phyloP scores from a whole-genome alignment of 2,329 filamentous ascomycete species.

The Fusarium solani-melongenae region DNA sequence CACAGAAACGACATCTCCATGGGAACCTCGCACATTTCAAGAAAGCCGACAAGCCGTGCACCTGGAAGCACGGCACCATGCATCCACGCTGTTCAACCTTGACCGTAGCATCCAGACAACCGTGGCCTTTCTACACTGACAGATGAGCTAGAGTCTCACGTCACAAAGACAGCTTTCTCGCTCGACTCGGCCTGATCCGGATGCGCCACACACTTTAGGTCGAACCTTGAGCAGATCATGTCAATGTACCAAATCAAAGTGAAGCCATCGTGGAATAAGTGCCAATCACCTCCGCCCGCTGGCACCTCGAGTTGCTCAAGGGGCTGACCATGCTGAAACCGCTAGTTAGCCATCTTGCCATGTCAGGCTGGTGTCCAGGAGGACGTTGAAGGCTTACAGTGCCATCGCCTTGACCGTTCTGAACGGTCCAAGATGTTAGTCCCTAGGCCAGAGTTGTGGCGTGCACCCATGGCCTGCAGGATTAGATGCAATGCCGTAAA shows the following conservation, averaged over 20 bases:
- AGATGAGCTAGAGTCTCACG: conserved; percentile 11
- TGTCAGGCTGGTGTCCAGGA: conserved; percentile 46
- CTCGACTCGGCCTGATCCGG: conserved; percentile 18
- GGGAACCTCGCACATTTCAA: background rate
- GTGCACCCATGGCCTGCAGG: conserved; percentile 26
- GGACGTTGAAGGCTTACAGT: conserved; percentile 49
- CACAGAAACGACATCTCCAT: conserved; percentile 17
- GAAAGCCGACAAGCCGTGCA: background rate
- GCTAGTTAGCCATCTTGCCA: conserved; percentile 8
- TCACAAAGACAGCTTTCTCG: conserved; percentile 1
- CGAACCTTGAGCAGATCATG: conserved; percentile 14
- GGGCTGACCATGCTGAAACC: conserved; percentile 2
- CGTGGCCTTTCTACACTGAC: background rate
- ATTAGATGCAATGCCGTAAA: background rate
- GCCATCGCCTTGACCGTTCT: conserved; percentile 42
- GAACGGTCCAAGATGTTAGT: conserved; percentile 14
- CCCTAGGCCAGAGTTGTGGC: conserved; percentile 51
- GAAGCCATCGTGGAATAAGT: conserved; percentile 5
- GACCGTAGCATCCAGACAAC: conserved; percentile 3
- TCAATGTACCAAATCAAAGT: background rate
- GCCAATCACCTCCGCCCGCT: conserved; percentile 4
- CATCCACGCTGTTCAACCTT: background rate
- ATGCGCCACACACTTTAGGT: conserved; percentile 15
- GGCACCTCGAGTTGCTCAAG: background rate
- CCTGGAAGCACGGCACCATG: background rate